These are phyloP conservation scores for Fusarium euwallaceae DNA, from an alignment of 2,329 filamentous ascomycete species.

Conservation along the genomic window DNA sequence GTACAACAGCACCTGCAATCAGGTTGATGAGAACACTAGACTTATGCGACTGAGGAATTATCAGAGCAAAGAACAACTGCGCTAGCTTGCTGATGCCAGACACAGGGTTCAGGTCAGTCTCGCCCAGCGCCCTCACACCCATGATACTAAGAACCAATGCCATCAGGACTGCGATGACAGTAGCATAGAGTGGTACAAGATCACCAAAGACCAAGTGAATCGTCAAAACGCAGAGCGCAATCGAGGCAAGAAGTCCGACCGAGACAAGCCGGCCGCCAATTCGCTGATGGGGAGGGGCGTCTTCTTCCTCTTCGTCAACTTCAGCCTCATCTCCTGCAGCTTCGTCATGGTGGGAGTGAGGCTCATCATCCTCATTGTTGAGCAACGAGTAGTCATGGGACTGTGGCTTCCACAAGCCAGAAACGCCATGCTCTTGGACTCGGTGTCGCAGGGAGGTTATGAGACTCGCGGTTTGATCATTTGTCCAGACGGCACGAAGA, in stretches of 20 bases:
- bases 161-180: constrained; percentile 83
- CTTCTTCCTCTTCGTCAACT: constrained; percentile 71
- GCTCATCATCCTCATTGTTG: constrained; percentile 19
- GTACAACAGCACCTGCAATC: constrained; percentile 85
- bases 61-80: constrained; percentile 92
- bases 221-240: constrained; percentile 83
- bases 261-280: constrained; percentile 79
- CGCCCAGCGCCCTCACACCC: constrained; percentile 76
- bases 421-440: constrained; percentile 37
- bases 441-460: constrained; percentile 20
- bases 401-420: constrained; percentile 32
- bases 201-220: constrained; percentile 87
- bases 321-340: constrained; percentile 34
- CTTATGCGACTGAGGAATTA: constrained; percentile 83
- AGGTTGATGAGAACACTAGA: constrained; percentile 96
- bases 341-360: constrained; percentile 12
- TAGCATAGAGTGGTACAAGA: constrained; percentile 83
- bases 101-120: constrained; percentile 96
- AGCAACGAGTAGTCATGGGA: constrained; percentile 45
- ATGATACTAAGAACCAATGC: constrained; percentile 84
- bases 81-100: constrained; percentile 97
- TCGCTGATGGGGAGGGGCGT: constrained; percentile 87
- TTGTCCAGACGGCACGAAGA: constrained; percentile 66
- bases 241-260: constrained; percentile 81
- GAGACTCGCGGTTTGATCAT: constrained; percentile 10